Base-by-base conservation (phyloP, 805 yeast genomes). In the Wickerhamomyces chambardii region DNA sequence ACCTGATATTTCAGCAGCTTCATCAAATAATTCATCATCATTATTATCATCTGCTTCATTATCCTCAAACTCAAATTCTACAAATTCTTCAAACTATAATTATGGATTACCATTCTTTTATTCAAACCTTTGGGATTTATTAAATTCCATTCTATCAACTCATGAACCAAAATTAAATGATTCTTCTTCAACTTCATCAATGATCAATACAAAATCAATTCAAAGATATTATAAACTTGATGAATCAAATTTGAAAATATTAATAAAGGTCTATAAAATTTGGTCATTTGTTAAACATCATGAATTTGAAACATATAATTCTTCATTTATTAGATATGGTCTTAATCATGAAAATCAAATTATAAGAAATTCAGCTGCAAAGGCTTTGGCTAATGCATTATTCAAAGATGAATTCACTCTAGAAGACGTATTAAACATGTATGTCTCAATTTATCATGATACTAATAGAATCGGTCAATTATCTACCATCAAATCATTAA, bases 401-500 rank as follows among this genome's bases (percentile, higher is more conserved):
- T n/a, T 34, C 2, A 10, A 9, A 2, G 33, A 30, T 3, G 16
- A 37, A 1, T 57, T 55, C 34, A 41, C 44, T 32, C 43, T 55
- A 31, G 42, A 33, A 10, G 36, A 46, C 4, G 40, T 47, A 12
- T 35, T 51, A 24, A 43, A 32, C 7, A 40, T 46, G 16, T 51
- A 39, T 32, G 31, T 50, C 26, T 50, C 52, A 15, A 24, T 49
- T 8, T 47, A 46, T 31, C 32, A 49, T 12, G 51, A 51, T n/a
- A 19, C 26, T 7, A 44, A 49, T 30, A 34, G 45, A 15, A 21
- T 47, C 37, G 32, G 36, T 21, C 43, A 57, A 44, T 38, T 51
- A 3, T 63, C 62, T 2, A 44, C 61, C 15, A 48, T 64, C 27
- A 61, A 62, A 38, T 59, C 70, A 0, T 39, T 64, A 10, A 40